Evolutionary conservation across 371 early-diverging fungal genomes (phyloP), one percentile per base, ranked within the genome.

Genomic region (Gilbertella persicaria): DNA sequence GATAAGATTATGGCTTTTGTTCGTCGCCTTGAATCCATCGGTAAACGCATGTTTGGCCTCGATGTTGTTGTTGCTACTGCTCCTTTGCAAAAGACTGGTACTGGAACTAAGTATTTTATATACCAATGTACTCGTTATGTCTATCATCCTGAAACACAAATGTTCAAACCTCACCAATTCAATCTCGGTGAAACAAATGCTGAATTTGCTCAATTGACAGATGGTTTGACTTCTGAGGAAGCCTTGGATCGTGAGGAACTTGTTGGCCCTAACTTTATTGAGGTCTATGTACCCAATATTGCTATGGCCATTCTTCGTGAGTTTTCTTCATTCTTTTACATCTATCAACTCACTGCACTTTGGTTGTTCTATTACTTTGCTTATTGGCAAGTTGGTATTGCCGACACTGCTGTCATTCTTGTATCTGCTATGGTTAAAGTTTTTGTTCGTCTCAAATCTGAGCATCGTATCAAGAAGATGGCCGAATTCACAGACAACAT

Each of bases 71-170:
- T 80, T 19, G 61, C 60, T 9, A 75, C 82, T 7, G 58, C 69
- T n/a, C 44, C 36, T 2, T 52, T 88, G 10, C 50, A 65, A 20
- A 53, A 63, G 19, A 88, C 89, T 9, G 59, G 64, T 7, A 59
- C 68, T 20, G 84, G 84, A n/a, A 75, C 78, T 4, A 66, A 67
- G 29, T 92, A 79, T 71, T 87, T 92, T 62, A 78, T 77, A 14
- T 87, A 85, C 63, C 89, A 90, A 50, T 89, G 89, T 63, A 84
- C 88, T 13, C 85, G 92, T 20, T 92, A 85, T 64, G 59, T 58
- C 6, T 58, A 58, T 17, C 52, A 52, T 28, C 47, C 52, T 16
- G 42, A 46, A 41, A 45, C 46, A 13, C 42, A 67, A 16, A 54
- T 66, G 20, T 92, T 85, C 58, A 65, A 67, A 24, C 88, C 88